Evolutionary conservation across 495 filamentous ascomycete species (phyloP).

Genomic region (Gamarada debralockiae): DNA sequence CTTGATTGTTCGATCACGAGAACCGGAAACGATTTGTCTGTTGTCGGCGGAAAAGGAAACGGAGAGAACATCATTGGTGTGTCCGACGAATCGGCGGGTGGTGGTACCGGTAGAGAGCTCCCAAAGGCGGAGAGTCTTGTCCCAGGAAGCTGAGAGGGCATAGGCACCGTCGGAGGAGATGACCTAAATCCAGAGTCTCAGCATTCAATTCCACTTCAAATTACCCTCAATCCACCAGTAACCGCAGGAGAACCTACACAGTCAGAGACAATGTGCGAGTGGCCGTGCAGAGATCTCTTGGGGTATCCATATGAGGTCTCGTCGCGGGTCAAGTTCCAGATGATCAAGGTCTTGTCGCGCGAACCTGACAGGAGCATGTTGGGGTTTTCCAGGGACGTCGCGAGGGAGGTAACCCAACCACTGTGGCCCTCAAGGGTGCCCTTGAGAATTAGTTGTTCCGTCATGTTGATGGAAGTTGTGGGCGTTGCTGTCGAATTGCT

Average conservation of each 20-base stretch:
- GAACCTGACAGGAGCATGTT: slow-evolving; percentile 99
- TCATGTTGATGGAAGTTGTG: slow-evolving; percentile 53
- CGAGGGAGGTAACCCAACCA: slow-evolving; percentile 80
- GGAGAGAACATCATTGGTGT: slow-evolving; percentile 99
- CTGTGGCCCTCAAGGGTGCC: slow-evolving; percentile 97
- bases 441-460: slow-evolving; percentile 95
- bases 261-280: slow-evolving; percentile 99
- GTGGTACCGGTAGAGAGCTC: slow-evolving; percentile 95
- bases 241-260: slow-evolving; percentile 67
- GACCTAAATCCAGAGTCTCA: slow-evolving; percentile 56
- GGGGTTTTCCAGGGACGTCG: slow-evolving; percentile 99
- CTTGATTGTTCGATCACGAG: slow-evolving; percentile 98
- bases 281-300: slow-evolving; percentile 95
- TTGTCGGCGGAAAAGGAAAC: slow-evolving; percentile 99
- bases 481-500: slow-evolving; percentile 20
- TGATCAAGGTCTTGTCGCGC: slow-evolving; percentile 98
- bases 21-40: slow-evolving; percentile 99
- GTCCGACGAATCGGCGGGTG: slow-evolving; percentile 96
- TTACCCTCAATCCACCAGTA: slow-evolving; percentile 4
- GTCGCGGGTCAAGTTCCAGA: slow-evolving; percentile 99
- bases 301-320: slow-evolving; percentile 97
- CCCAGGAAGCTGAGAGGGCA: slow-evolving; percentile 97
- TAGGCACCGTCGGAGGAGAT: slow-evolving; percentile 99
- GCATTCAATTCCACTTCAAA: slow-evolving; percentile 8
- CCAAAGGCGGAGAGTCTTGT: slow-evolving; percentile 99